These are phyloP conservation scores for Hymenoscyphus salicellus DNA, from an alignment of 2,329 filamentous ascomycete species.

Conservation along the genomic window DNA sequence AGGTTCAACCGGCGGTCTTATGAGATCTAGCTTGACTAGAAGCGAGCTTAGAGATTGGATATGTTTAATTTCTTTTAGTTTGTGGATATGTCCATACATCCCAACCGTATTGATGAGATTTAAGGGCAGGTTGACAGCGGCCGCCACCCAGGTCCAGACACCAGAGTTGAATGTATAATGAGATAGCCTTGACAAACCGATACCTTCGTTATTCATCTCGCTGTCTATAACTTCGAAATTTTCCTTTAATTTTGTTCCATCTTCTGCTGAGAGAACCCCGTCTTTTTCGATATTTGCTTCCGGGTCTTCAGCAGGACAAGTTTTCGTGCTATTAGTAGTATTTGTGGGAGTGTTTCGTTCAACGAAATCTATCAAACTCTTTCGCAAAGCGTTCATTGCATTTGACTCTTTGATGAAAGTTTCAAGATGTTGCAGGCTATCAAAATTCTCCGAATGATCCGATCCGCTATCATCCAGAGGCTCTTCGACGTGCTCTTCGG, in stretches of 20 bases:
- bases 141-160: neutral
- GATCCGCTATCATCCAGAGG: neutral
- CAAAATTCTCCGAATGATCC: neutral
- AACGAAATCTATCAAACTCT: slow-evolving; percentile 5
- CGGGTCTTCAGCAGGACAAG: neutral
- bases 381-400: slow-evolving; percentile 10
- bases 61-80: too few relatives aligned
- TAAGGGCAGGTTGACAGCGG: neutral
- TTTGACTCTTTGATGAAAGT: slow-evolving; percentile 16
- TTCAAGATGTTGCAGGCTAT: slow-evolving; percentile 7
- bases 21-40: neutral
- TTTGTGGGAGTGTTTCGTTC: neutral
- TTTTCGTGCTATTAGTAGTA: neutral
- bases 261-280: neutral
- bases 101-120: neutral
- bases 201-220: neutral
- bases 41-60: neutral
- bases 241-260: neutral
- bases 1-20: neutral
- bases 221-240: neutral
- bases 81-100: too few relatives aligned
- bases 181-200: neutral
- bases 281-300: neutral
- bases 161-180: neutral
- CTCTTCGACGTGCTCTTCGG: slow-evolving; percentile 1